phyloP scores from a whole-genome alignment of 1,284 basidiomycete genomes.

The Apiotrichum laibachii region DNA sequence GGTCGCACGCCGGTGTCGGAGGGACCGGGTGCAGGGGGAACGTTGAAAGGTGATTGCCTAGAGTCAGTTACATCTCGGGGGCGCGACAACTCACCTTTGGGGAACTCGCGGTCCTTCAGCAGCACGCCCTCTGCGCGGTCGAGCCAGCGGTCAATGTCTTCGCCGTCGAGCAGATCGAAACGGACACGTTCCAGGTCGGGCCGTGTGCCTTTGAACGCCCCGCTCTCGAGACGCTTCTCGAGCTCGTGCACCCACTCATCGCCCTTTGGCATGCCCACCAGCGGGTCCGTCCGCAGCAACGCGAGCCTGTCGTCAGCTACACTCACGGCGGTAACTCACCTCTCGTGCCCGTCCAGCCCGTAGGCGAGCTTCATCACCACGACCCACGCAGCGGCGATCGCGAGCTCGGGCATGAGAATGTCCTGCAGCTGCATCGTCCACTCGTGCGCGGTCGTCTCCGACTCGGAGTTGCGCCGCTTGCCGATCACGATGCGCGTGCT shows the following conservation, averaged over 20 bases:
- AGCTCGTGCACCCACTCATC: constrained; percentile 59
- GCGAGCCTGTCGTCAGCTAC: constrained; percentile 16
- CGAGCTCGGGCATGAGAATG: constrained; percentile 68
- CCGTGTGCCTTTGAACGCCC: constrained; percentile 26
- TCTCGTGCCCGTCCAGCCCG: constrained; percentile 67
- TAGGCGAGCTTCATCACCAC: constrained; percentile 78
- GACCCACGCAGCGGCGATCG: constrained; percentile 63
- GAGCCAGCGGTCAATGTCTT: constrained; percentile 40
- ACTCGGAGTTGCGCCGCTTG: constrained; percentile 32
- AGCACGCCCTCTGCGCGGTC: constrained; percentile 32
- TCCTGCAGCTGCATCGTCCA: constrained; percentile 23
- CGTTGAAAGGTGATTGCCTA: neutral
- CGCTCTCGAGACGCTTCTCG: constrained; percentile 43
- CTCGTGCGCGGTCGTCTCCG: neutral
- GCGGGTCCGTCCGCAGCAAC: constrained; percentile 51
- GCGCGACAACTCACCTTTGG: neutral
- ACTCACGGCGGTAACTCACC: constrained; percentile 52
- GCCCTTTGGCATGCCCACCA: constrained; percentile 61
- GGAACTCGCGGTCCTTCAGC: constrained; percentile 27
- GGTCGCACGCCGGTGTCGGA: neutral
- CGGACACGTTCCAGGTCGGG: constrained; percentile 27
- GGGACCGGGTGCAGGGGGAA: constrained; percentile 22
- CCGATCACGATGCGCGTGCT: constrained; percentile 38
- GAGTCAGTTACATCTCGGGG: neutral
- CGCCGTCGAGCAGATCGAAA: constrained; percentile 27